Conservation (phyloP, 371 early-diverging fungal genomes). For the Sporodiniella umbellata region DNA sequence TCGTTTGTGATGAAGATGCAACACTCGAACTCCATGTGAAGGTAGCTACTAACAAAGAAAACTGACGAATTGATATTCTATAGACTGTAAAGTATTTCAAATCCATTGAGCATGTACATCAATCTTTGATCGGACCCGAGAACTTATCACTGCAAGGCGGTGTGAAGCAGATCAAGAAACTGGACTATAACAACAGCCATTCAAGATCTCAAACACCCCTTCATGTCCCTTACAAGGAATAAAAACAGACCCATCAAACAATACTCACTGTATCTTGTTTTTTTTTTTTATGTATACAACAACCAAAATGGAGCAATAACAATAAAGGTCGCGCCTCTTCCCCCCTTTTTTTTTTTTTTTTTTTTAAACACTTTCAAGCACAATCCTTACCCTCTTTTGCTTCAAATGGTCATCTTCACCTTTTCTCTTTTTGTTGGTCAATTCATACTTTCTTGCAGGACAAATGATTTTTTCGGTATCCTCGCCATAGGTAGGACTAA, state of each 20-base stretch:
- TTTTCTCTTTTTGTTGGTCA: background rate
- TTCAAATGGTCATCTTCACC: background rate
- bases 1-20: slow-evolving; percentile 89
- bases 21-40: slow-evolving; percentile 85
- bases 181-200: slow-evolving; percentile 1
- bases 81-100: slow-evolving; percentile 88
- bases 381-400: background rate
- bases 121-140: slow-evolving; percentile 76
- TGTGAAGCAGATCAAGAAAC: slow-evolving; percentile 24
- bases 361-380: slow-evolving; percentile 19
- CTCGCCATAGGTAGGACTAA: slow-evolving; percentile 16
- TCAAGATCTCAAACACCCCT: slow-evolving; percentile 26
- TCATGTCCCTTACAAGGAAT: slow-evolving; percentile 27
- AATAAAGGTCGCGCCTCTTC: no score
- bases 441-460: background rate
- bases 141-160: slow-evolving; percentile 75
- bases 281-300: background rate
- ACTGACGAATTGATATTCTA: background rate
- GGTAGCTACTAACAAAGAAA: slow-evolving; percentile 12
- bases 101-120: slow-evolving; percentile 85
- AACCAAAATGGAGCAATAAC: no score
- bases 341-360: no score
- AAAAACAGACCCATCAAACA: background rate
- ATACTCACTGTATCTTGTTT: no score
- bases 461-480: background rate